Percentiles rank a stretch among this genome's conserved stretches.
These are phyloP conservation scores for Macrocystidia cucumis DNA, from an alignment of 1,284 basidiomycete genomes.

Conservation along the genomic window DNA sequence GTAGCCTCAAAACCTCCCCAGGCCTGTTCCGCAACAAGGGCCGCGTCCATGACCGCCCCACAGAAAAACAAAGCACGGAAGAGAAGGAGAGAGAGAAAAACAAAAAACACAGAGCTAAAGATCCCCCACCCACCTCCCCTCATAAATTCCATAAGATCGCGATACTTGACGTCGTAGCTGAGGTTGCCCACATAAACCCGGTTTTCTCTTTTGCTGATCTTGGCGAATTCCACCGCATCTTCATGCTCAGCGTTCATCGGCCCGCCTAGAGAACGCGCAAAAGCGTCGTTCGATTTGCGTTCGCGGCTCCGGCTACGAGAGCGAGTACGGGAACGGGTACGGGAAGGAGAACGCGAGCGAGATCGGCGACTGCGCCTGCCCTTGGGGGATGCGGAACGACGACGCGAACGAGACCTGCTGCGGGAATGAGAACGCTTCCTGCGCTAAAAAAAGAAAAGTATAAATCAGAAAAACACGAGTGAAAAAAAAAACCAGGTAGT, in stretches of 20 bases:
- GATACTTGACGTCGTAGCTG: conserved; percentile 95
- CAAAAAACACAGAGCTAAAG: conserved; percentile 50
- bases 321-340: conserved; percentile 46
- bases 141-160: conserved; percentile 98
- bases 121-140: conserved; percentile 94
- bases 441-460: conserved; percentile 12
- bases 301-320: conserved; percentile 56
- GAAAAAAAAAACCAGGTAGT: too few relatives aligned
- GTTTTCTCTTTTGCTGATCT: conserved; percentile 94
- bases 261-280: conserved; percentile 76
- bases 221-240: conserved; percentile 86
- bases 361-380: conserved; percentile 52
- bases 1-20: too few relatives aligned
- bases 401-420: conserved; percentile 58
- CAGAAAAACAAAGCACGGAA: too few relatives aligned
- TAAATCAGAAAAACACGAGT: conserved; percentile 6
- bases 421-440: conserved; percentile 48
- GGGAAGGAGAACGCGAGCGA: conserved; percentile 43
- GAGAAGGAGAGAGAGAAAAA: too few relatives aligned
- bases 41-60: too few relatives aligned
- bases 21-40: too few relatives aligned
- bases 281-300: conserved; percentile 53
- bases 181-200: conserved; percentile 98
- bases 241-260: conserved; percentile 88
- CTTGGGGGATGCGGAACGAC: conserved; percentile 58